Conservation (phyloP, 768 basidiomycete genomes). For the Tricholoma terreum region DNA sequence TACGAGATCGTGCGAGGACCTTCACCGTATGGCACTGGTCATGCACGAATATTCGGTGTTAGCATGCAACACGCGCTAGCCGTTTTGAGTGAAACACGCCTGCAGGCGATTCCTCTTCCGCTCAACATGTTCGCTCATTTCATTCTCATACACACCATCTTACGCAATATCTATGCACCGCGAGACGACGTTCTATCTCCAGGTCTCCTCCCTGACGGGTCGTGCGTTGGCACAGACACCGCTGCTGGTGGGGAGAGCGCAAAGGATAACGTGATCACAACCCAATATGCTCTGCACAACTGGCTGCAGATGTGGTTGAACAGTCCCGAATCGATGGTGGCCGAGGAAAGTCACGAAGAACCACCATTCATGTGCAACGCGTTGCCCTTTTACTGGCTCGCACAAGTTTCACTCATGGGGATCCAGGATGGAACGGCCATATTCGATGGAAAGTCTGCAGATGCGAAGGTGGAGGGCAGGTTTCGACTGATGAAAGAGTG, state of each 20-base stretch:
- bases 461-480: conserved; percentile 34
- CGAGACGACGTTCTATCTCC: conserved; percentile 12
- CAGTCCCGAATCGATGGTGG: conserved; percentile 31
- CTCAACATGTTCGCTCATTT: conserved; percentile 43
- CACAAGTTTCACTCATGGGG: conserved; percentile 50
- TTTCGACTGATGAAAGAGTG: conserved; percentile 49
- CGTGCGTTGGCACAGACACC: background rate
- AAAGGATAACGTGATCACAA: conserved; percentile 20
- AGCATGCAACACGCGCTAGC: conserved; percentile 36
- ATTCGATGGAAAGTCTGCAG: conserved; percentile 9
- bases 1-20: conserved; percentile 34
- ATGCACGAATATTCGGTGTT: conserved; percentile 33
- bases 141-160: conserved; percentile 44
- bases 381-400: conserved; percentile 63
- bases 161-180: conserved; percentile 37
- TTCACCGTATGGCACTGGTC: conserved; percentile 40
- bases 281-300: conserved; percentile 54
- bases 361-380: conserved; percentile 42
- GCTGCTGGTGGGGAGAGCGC: conserved; percentile 2
- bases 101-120: conserved; percentile 24
- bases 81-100: conserved; percentile 30
- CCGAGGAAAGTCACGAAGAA: conserved; percentile 25
- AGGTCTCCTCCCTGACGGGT: conserved; percentile 1
- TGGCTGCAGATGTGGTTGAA: conserved; percentile 58
- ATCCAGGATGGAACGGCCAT: conserved; percentile 44